These are phyloP conservation scores for Leptosphaerulina australis DNA, from an alignment of 2,329 filamentous ascomycete species.

Conservation along the genomic window DNA sequence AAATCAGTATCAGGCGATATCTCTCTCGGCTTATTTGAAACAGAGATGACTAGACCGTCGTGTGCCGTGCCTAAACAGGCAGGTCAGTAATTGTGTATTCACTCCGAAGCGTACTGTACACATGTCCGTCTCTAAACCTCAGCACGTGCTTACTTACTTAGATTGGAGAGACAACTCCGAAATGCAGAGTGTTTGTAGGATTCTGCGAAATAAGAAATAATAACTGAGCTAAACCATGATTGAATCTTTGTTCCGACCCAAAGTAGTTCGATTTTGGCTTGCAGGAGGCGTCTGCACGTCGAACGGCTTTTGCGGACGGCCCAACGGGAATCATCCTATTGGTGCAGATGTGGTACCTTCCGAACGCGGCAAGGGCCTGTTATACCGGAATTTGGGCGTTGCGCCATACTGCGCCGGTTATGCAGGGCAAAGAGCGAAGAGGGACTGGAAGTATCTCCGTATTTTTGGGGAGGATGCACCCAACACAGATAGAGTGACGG, in stretches of 20 bases:
- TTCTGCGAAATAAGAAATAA: neutral
- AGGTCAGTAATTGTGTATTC: neutral
- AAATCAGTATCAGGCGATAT: neutral
- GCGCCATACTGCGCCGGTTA: neutral
- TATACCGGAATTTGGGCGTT: conserved; percentile 1
- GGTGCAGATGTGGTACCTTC: no score
- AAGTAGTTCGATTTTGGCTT: neutral
- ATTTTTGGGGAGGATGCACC: neutral
- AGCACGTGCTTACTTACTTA: neutral
- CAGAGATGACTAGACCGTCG: conserved; percentile 3
- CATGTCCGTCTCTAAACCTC: neutral
- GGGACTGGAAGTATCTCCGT: neutral
- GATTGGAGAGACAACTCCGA: neutral
- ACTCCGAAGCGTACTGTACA: neutral
- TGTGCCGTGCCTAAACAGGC: neutral
- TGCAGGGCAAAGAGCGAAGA: conserved; percentile 1
- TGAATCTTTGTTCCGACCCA: neutral
- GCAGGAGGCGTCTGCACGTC: conserved; percentile 1
- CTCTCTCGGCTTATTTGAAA: neutral
- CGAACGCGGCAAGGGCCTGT: no score
- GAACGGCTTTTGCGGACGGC: no score
- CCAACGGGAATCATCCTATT: no score
- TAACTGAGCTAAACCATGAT: neutral
- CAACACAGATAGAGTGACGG: neutral
- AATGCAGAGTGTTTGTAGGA: conserved; percentile 4